phyloP scores from a whole-genome alignment of 805 yeast species.

The Geotrichum ghanense region DNA sequence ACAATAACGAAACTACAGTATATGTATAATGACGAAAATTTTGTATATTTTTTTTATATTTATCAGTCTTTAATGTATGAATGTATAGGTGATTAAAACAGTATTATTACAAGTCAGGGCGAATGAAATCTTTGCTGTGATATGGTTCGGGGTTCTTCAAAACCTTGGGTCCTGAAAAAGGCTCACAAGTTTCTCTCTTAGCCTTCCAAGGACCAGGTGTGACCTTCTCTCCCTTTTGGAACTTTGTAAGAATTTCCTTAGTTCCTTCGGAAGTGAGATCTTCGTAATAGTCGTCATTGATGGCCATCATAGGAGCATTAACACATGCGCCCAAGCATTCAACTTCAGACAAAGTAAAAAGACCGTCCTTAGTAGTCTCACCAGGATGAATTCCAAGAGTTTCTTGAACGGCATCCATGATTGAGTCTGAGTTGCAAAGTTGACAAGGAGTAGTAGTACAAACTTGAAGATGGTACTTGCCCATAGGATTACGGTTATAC shows the following conservation, averaged over 20 bases:
- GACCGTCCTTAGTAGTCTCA: conserved; percentile 61
- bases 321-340: conserved; percentile 91
- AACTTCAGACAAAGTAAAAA: conserved; percentile 76
- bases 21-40: background rate
- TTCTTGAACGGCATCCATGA: conserved; percentile 55
- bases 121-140: conserved; percentile 58
- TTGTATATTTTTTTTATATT: background rate
- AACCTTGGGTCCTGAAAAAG: conserved; percentile 56
- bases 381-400: conserved; percentile 61
- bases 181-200: conserved; percentile 63
- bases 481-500: conserved; percentile 81
- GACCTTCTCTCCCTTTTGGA: conserved; percentile 52
- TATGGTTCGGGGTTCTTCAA: conserved; percentile 50
- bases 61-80: background rate
- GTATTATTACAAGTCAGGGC: conserved; percentile 57
- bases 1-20: no score
- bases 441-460: conserved; percentile 89
- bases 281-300: conserved; percentile 74
- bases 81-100: no score
- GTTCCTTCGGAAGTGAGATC: conserved; percentile 65
- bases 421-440: conserved; percentile 70
- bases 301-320: conserved; percentile 79
- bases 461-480: conserved; percentile 71
- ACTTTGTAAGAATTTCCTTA: conserved; percentile 45
- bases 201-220: conserved; percentile 60